phyloP scores from a whole-genome alignment of 2,329 filamentous ascomycete genomes.

The Phyllosticta ampelicida region DNA sequence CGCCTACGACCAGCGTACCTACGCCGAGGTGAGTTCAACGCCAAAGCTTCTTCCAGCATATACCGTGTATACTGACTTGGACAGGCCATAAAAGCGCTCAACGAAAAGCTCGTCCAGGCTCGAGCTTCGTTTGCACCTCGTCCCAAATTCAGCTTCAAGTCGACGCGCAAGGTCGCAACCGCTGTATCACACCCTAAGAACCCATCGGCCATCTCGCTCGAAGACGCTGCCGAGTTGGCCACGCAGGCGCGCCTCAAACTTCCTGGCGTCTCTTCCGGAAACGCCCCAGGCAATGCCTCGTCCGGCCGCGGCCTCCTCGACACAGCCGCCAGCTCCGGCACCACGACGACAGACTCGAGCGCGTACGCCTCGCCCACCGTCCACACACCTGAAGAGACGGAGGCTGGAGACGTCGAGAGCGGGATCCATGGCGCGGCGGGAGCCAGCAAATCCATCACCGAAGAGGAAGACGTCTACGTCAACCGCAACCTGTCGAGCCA shows the following conservation, averaged over 20 bases:
- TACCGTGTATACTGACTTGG: conserved; percentile 14
- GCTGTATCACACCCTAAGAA: conserved; percentile 43
- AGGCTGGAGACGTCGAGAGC: conserved; percentile 10
- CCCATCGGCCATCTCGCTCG: conserved; percentile 43
- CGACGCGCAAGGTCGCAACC: conserved; percentile 32
- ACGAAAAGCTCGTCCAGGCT: conserved; percentile 64
- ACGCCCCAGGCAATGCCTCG: conserved; percentile 19
- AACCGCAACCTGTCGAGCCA: conserved; percentile 10
- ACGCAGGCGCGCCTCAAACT: conserved; percentile 35
- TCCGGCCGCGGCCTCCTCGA: conserved; percentile 13
- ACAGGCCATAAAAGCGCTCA: conserved; percentile 68
- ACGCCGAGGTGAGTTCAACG: conserved; percentile 54
- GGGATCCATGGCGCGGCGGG: conserved; percentile 17
- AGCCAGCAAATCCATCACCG: conserved; percentile 10
- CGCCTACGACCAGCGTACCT: conserved; percentile 80
- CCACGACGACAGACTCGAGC: conserved; percentile 9
- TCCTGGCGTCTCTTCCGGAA: conserved; percentile 27
- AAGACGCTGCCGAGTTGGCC: conserved; percentile 45
- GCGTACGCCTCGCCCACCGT: conserved; percentile 1
- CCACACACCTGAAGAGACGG: conserved; percentile 5
- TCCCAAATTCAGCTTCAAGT: conserved; percentile 75
- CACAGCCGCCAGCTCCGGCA: neutral
- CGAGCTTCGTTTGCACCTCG: conserved; percentile 59
- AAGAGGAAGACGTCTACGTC: conserved; percentile 14
- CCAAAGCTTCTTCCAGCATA: neutral